These are phyloP conservation scores for Lolium multiflorum DNA, from an alignment of 176 grass and related monocot species.

Conservation along the genomic window DNA sequence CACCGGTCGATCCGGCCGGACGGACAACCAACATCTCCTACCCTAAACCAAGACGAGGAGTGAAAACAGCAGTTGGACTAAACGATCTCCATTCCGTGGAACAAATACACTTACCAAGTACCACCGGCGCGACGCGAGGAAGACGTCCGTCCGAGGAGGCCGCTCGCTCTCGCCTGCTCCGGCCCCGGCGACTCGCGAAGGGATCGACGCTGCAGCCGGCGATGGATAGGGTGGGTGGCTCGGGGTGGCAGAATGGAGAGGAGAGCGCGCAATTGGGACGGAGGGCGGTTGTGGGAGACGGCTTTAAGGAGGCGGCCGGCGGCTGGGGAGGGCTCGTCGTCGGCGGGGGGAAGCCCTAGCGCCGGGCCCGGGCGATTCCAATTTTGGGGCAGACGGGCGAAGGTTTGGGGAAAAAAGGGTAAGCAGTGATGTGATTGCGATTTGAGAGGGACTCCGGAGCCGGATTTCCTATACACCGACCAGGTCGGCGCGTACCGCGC, in stretches of 20 bases:
- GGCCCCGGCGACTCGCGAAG: background rate
- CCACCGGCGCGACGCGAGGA: background rate
- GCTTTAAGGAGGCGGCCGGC: background rate
- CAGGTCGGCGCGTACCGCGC: too few relatives aligned
- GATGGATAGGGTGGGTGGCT: background rate
- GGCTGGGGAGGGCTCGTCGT: background rate
- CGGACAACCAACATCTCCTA: too few relatives aligned
- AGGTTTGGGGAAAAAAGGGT: background rate
- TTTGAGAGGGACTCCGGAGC: conserved; percentile 40
- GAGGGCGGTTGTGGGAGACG: background rate
- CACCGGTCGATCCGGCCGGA: too few relatives aligned
- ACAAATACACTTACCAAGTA: background rate
- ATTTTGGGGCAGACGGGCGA: background rate
- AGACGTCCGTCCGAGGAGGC: background rate
- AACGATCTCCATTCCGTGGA: background rate
- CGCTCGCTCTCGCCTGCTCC: background rate
- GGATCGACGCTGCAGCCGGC: background rate
- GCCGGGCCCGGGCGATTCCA: background rate
- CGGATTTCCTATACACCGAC: too few relatives aligned
- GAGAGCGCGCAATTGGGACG: background rate
- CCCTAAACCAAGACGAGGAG: too few relatives aligned
- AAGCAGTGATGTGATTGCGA: background rate
- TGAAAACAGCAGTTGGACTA: background rate
- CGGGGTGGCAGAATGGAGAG: background rate
- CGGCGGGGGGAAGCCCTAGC: conserved; percentile 26